Evolutionary conservation across 1,284 basidiomycete species (phyloP).

Genomic region (Mycena citricolor): DNA sequence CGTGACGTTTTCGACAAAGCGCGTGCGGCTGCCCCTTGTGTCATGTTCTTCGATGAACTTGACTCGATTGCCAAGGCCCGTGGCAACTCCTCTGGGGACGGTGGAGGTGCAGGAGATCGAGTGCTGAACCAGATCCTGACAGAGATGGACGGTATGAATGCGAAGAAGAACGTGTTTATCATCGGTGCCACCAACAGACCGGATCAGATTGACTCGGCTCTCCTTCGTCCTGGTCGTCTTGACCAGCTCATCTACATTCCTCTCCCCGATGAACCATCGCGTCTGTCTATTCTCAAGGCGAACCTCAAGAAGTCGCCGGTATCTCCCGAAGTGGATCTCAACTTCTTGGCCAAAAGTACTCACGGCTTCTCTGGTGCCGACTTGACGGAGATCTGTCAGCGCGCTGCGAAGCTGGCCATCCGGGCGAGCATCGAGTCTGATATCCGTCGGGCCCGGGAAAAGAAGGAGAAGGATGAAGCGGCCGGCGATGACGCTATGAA

Average conservation of each 20-base stretch:
- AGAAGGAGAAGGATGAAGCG: constrained; percentile 77
- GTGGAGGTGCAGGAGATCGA: constrained; percentile 94
- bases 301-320: constrained; percentile 93
- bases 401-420: constrained; percentile 96
- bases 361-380: constrained; percentile 99
- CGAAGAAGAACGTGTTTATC: constrained; percentile 99
- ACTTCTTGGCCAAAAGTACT: constrained; percentile 89
- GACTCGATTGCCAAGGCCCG: constrained; percentile 98
- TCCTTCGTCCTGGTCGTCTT: constrained; percentile 97
- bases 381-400: constrained; percentile 97
- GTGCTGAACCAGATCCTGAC: constrained; percentile 97
- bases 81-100: constrained; percentile 84
- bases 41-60: constrained; percentile 99
- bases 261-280: constrained; percentile 90
- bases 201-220: constrained; percentile 97
- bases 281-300: constrained; percentile 90
- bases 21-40: constrained; percentile 96
- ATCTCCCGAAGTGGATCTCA: constrained; percentile 81
- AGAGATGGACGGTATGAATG: constrained; percentile 99
- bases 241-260: constrained; percentile 95
- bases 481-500: constrained; percentile 63
- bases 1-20: constrained; percentile 99
- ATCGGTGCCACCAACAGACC: constrained; percentile 99
- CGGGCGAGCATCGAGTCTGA: constrained; percentile 94
- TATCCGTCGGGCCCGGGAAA: constrained; percentile 79